Evolutionary conservation across 345 rosid species (phyloP).

Genomic region (Viola odorata): DNA sequence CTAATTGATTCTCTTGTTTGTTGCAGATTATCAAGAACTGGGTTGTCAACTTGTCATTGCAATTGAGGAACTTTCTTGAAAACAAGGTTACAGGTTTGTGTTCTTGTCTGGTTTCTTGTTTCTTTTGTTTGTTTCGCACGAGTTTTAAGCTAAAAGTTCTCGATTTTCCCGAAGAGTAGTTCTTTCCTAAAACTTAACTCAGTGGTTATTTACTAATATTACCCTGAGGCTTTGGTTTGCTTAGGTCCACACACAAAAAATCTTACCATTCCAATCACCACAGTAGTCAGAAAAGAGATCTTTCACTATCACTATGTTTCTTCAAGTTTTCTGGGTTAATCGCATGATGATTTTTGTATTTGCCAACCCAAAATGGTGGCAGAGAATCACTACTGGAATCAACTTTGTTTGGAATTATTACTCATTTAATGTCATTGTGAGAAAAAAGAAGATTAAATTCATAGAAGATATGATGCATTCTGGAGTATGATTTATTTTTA

Average conservation of each 20-base stretch:
- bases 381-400: slow-evolving; percentile 16
- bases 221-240: not conserved
- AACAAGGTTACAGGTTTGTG: not conserved
- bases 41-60: not conserved
- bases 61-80: slow-evolving; percentile 5
- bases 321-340: too few species aligned
- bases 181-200: slow-evolving; percentile 1
- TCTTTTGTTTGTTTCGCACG: not conserved
- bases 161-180: slow-evolving; percentile 15
- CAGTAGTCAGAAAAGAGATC: too few species aligned
- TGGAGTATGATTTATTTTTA: not conserved
- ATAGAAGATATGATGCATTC: not conserved
- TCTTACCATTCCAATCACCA: too few species aligned
- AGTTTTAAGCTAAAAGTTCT: not conserved
- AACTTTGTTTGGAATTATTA: not conserved
- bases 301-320: too few species aligned
- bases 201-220: not conserved
- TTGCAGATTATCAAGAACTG: slow-evolving; percentile 21
- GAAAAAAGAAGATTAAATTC: not conserved
- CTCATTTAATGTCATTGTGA: not conserved
- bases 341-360: too few species aligned
- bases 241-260: not conserved
- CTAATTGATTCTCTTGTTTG: slow-evolving; percentile 7
- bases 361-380: slow-evolving; percentile 19
- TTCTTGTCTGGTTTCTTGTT: slow-evolving; percentile 5